Evolutionary conservation across 2,329 filamentous ascomycete genomes (phyloP).

Genomic region (Bipolaris victoriae): DNA sequence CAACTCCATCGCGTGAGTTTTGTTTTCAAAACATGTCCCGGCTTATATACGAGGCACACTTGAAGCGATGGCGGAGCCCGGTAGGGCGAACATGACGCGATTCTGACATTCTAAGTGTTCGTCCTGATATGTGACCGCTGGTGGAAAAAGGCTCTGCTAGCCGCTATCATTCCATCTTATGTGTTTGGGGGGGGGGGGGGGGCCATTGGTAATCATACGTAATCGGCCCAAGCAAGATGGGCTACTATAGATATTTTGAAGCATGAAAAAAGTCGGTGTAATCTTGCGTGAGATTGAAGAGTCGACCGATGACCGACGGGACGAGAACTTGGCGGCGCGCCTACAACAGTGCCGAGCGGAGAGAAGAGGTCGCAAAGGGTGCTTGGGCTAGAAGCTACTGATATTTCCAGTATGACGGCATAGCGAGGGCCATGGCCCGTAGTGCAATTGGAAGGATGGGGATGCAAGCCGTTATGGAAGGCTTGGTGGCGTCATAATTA

Average conservation of each 20-base stretch:
- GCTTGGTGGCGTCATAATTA: constrained; percentile 11
- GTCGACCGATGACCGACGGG: constrained; percentile 4
- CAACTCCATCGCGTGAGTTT: neutral
- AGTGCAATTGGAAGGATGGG: constrained; percentile 3
- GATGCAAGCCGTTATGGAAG: neutral
- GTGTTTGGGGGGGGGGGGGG: neutral
- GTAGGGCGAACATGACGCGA: neutral
- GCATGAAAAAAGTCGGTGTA: constrained; percentile 2
- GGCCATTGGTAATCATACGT: neutral
- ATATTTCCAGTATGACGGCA: neutral
- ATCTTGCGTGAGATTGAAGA: constrained; percentile 5
- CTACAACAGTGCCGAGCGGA: neutral
- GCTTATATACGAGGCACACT: neutral
- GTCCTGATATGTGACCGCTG: neutral
- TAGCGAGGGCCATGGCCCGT: constrained; percentile 6
- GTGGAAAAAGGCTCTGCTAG: neutral
- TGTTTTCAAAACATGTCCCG: neutral
- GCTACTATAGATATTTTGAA: neutral
- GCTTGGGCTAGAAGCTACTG: neutral
- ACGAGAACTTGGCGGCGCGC: neutral
- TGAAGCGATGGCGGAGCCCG: neutral
- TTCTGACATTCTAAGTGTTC: neutral
- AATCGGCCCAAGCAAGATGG: neutral
- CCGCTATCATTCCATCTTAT: neutral
- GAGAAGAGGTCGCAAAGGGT: neutral